Base-by-base conservation (phyloP, 2,329 filamentous ascomycete species). In the Cordyceps tenuipes region DNA sequence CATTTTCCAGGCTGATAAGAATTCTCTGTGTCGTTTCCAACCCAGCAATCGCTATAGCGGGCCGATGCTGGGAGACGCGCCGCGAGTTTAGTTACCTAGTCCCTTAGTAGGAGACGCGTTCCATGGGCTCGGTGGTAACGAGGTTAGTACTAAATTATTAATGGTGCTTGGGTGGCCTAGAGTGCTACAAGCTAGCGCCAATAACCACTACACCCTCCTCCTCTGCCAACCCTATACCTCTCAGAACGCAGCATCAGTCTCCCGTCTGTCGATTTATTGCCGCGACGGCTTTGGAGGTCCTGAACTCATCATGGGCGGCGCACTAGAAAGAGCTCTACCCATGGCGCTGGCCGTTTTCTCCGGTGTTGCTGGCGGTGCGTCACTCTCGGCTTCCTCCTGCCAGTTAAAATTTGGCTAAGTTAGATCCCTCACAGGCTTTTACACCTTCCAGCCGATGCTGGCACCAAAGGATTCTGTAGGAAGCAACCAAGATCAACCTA, bases 371-470 rank as follows among this genome's bases (percentile, higher is more conserved):
- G 71, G 73, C 61, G 73, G 73, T 74, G 41, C 60, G 70, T 66
- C 19, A 36, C 34, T 46, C 31, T 34, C n/a, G 15, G 21, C 31
- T 12, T 53, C 41, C 26, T 10, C 26, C 31, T 52, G 21, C 4
- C 3, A 17, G 2, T 47, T 26, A 9, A 44, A 36, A 47, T 36
- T 36, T 46, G 13, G 21, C 59, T 57, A 26, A 61, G 9, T n/a
- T 31, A 3, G 23, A 39, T 13, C 6, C 9, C 1, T 36, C 34
- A 10, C 57, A 75, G 73, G 73, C 46, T 68, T 68, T 31, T 75
- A 75, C 62, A 75, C 73, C 2, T 75, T 75, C 51, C 67, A 72
- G 43, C 73, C 73, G 23, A 65, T 71, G 29, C 64, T 75, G 57
- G 68, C 67, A 2, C 66, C 66, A 5, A 53, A 57, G 26, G 53